Evolutionary conservation across 2,329 filamentous ascomycete genomes (phyloP).

Genomic region (Macrophomina tecta): DNA sequence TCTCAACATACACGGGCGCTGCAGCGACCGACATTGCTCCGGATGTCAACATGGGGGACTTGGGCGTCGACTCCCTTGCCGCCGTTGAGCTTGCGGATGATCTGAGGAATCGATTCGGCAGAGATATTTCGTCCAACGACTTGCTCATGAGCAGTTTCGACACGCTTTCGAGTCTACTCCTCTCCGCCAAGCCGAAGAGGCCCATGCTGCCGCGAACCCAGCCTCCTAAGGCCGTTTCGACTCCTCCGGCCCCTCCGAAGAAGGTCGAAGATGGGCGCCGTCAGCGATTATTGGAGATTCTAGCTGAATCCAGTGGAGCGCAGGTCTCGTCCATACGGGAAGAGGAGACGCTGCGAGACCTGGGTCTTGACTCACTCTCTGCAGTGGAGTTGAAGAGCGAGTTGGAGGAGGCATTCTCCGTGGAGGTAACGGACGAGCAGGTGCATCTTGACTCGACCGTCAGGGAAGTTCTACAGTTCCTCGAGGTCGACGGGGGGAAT

Average conservation of each 20-base stretch:
- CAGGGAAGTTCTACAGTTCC: no score
- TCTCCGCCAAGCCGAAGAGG: not conserved
- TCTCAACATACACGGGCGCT: not conserved
- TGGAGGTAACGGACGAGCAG: slow-evolving; percentile 25
- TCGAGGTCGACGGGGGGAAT: no score
- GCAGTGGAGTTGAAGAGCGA: slow-evolving; percentile 25
- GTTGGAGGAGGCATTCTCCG: slow-evolving; percentile 29
- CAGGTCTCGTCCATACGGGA: not conserved
- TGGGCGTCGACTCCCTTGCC: not conserved
- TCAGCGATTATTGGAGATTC: not conserved
- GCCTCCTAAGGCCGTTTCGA: not conserved
- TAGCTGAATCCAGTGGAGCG: not conserved
- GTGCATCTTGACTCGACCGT: slow-evolving; percentile 21
- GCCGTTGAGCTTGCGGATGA: not conserved
- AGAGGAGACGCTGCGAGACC: not conserved
- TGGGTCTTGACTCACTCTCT: not conserved
- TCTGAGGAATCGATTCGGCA: not conserved
- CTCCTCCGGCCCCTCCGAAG: not conserved
- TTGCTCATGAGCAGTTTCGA: not conserved
- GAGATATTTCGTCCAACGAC: not conserved
- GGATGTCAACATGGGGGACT: not conserved
- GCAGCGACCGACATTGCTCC: not conserved
- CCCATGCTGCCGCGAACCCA: not conserved
- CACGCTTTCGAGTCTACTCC: not conserved
- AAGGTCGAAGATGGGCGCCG: not conserved